phyloP scores from a whole-genome alignment of 177 flowering plant genomes.

The Telopea speciosissima region DNA sequence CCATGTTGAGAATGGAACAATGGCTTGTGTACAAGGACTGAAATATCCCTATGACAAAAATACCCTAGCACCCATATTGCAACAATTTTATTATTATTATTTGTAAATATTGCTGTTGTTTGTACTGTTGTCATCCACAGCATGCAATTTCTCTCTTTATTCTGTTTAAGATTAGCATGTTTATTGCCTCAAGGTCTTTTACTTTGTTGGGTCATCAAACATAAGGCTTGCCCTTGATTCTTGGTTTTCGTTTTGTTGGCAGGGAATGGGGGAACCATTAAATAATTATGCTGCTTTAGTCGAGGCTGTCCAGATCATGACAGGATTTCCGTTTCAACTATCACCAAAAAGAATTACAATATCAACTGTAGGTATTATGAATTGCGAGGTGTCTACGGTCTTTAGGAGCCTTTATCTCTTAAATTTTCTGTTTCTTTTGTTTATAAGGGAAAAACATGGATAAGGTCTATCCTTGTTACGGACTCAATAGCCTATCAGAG shows the following conservation, averaged over 20 bases:
- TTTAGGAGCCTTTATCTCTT: too few species aligned
- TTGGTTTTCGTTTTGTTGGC: slow-evolving; percentile 2
- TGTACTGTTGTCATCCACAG: neutral
- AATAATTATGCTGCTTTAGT: slow-evolving; percentile 82
- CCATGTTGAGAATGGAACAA: too few species aligned
- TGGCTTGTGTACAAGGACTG: too few species aligned
- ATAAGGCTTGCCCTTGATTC: too few species aligned
- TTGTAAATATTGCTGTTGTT: too few species aligned
- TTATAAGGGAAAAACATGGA: too few species aligned
- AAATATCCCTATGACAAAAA: too few species aligned
- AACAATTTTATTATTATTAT: too few species aligned
- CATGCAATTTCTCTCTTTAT: neutral
- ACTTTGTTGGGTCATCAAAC: neutral
- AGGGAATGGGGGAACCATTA: slow-evolving; percentile 99
- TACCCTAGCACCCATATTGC: too few species aligned
- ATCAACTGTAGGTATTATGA: slow-evolving; percentile 63
- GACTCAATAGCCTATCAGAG: too few species aligned
- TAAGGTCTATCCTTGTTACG: too few species aligned
- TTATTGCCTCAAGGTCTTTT: slow-evolving; percentile 1
- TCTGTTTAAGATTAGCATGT: neutral
- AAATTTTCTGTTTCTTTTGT: too few species aligned
- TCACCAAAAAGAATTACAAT: slow-evolving; percentile 84
- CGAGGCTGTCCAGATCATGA: slow-evolving; percentile 75
- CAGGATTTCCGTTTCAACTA: slow-evolving; percentile 65
- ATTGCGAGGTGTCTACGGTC: neutral